A percentile compares a stretch with the other conserved stretches of the same genome.
These are phyloP conservation scores for Lactarius psammicola DNA, from an alignment of 768 basidiomycete genomes.

Conservation along the genomic window DNA sequence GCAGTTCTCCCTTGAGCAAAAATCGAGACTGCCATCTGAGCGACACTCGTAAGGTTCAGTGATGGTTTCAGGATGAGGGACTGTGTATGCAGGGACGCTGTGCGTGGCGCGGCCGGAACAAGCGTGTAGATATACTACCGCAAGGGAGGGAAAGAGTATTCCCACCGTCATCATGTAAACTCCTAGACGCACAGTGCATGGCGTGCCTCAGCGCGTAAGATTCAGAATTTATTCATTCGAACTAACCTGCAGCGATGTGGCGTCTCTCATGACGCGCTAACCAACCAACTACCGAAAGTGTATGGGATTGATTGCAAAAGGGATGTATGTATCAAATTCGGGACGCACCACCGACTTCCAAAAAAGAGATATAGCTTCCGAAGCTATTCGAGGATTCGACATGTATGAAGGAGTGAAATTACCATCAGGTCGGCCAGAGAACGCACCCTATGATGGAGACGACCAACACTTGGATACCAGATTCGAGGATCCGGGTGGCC, in stretches of 20 bases:
- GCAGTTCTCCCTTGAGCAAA: slow-evolving; percentile 26
- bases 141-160: slow-evolving; percentile 20
- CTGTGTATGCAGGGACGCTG: slow-evolving; percentile 31
- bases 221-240: no score
- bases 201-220: background rate
- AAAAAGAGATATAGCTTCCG: slow-evolving; percentile 25
- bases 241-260: slow-evolving; percentile 19
- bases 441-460: slow-evolving; percentile 27
- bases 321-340: background rate
- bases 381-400: slow-evolving; percentile 7
- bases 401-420: background rate
- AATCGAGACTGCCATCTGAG: slow-evolving; percentile 25
- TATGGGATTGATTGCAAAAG: background rate
- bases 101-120: slow-evolving; percentile 27
- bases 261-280: slow-evolving; percentile 15
- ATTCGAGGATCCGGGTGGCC: slow-evolving; percentile 11
- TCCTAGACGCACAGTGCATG: background rate
- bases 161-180: slow-evolving; percentile 18
- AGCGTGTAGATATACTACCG: slow-evolving; percentile 14
- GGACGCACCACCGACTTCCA: slow-evolving; percentile 27
- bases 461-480: slow-evolving; percentile 21
- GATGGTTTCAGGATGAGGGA: slow-evolving; percentile 30
- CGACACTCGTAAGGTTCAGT: slow-evolving; percentile 29
- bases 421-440: no score
- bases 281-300: slow-evolving; percentile 24